Conservation (phyloP, 148 eudicot species). For the Selenicereus undatus region DNA sequence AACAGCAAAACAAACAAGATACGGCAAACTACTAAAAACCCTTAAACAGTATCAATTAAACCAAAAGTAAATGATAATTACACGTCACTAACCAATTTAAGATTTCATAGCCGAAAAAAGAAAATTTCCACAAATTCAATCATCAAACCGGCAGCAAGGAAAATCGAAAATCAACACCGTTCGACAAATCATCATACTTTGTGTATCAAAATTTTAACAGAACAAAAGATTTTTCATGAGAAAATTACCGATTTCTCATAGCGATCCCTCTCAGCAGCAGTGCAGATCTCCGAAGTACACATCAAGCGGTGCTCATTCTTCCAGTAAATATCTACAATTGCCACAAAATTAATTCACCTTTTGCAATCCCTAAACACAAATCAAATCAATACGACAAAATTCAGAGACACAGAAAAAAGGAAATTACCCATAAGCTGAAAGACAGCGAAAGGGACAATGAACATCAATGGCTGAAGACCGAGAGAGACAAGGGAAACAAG, state of each 20-base stretch:
- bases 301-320: slow-evolving; percentile 89
- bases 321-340: slow-evolving; percentile 75
- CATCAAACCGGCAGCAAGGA: no score
- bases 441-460: slow-evolving; percentile 73
- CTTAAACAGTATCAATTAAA: neutral
- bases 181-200: neutral
- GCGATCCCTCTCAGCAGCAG: slow-evolving; percentile 92
- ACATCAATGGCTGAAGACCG: slow-evolving; percentile 73
- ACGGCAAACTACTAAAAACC: neutral
- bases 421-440: slow-evolving; percentile 81
- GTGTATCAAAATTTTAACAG: neutral
- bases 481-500: slow-evolving; percentile 75
- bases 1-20: neutral
- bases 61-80: neutral
- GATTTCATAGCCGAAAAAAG: neutral
- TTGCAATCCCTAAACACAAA: neutral
- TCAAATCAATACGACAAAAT: neutral
- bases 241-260: slow-evolving; percentile 72
- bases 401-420: neutral
- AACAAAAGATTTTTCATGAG: neutral
- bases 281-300: slow-evolving; percentile 88
- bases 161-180: neutral
- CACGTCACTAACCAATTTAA: neutral
- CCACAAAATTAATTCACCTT: neutral
- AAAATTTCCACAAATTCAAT: neutral